Conservation (phyloP, 2,329 filamentous ascomycete genomes). For the Aspergillus sp. region DNA sequence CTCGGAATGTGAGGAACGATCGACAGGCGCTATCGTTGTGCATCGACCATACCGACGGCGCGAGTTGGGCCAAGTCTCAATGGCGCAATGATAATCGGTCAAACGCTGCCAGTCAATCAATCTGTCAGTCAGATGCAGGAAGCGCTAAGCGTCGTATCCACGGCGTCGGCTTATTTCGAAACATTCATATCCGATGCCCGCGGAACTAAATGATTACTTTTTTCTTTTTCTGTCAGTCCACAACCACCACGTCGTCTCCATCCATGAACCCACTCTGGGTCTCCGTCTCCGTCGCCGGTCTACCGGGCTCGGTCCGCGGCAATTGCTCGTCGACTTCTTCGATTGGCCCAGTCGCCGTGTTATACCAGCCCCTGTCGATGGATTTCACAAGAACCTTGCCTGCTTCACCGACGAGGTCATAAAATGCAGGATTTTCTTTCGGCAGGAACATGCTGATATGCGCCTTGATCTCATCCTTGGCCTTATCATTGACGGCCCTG, state of each 20-base stretch:
- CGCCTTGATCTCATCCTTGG: constrained; percentile 73
- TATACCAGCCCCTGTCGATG: constrained; percentile 42
- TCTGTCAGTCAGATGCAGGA: neutral
- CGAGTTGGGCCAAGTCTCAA: constrained; percentile 5
- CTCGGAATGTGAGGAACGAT: constrained; percentile 11
- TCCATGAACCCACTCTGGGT: constrained; percentile 29
- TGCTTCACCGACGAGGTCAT: constrained; percentile 37
- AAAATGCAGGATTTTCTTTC: constrained; percentile 46
- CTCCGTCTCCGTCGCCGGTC: constrained; percentile 9
- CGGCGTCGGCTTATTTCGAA: neutral
- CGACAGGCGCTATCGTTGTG: constrained; percentile 3
- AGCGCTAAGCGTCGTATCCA: neutral
- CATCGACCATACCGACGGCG: constrained; percentile 4
- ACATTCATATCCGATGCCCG: constrained; percentile 2
- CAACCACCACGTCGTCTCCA: constrained; percentile 35
- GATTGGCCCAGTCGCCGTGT: constrained; percentile 23
- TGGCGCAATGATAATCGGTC: neutral
- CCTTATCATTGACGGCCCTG: constrained; percentile 74
- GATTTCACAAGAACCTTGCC: constrained; percentile 39
- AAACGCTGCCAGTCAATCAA: neutral
- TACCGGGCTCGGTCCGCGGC: constrained; percentile 14
- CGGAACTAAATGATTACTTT: neutral
- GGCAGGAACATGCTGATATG: constrained; percentile 61
- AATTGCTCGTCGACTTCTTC: constrained; percentile 18
- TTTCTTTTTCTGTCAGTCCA: constrained; percentile 24